Base-by-base conservation (phyloP, 345 rosid species). In the Capsella bursapastoris region DNA sequence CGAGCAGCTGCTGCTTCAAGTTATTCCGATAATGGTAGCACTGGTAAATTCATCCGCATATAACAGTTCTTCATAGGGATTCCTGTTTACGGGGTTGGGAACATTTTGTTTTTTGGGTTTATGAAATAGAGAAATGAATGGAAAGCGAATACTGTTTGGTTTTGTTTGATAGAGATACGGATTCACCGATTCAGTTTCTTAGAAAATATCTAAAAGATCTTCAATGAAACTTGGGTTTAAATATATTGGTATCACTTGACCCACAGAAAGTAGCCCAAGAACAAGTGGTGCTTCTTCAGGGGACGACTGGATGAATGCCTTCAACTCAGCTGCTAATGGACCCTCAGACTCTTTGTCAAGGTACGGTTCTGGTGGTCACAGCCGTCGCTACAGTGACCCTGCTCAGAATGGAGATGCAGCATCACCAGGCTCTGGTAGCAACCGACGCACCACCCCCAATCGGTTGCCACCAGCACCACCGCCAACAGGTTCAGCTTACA, bases 281-380 rank as follows among this genome's bases (percentile, higher is more conserved):
- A 62, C 83, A 48, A 84, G 65, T 37, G 93, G 90, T 57, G 16
- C 84, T 0, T 45, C 87, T 22, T 55, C 85, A 10, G 98, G 93
- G 0, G 97, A 96, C 34, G 99, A 92, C 74, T 96, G 99, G 99
- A 96, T 96, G 83, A 80, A 88, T 73, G 99, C 99, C 63, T 96
- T 96, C 53, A 97, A 90, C 59, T 82, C 91, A 15, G 96, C 97
- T 34, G 96, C 90, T 6, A 89, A 86, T 64, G 98, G 97, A 25
- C 82, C 75, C 2, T 44, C 56, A 11, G 88, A 80, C 66, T 64
- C 79, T 40, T 57, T 83, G 37, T 81, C 80, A 40, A 83, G 86
- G 35, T 78, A 82, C 48, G 83, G 87, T 41, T 45, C 83, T 3
- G 87, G 81, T 44, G 83, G 88, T 77, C 93, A 90, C 68, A 87